phyloP scores from a whole-genome alignment of 2,329 filamentous ascomycete genomes.

The Ramularia endophylla region DNA sequence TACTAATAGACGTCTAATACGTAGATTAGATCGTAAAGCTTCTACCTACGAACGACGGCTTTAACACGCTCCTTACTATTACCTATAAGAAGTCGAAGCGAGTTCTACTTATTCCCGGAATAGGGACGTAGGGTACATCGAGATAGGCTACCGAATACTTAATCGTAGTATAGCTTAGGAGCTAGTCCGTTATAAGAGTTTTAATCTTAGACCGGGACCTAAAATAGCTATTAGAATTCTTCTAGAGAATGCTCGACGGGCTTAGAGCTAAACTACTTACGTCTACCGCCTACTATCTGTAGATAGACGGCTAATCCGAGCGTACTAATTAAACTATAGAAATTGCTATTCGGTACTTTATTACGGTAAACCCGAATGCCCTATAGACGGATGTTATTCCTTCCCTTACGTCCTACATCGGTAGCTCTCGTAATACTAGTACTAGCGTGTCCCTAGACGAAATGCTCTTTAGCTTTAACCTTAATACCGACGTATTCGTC shows the following conservation, averaged over 20 bases:
- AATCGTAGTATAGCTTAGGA: background rate
- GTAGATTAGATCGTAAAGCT: background rate
- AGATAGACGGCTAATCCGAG: conserved; percentile 4
- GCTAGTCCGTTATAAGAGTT: conserved; percentile 2
- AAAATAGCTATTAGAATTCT: conserved; percentile 3
- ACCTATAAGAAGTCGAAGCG: conserved; percentile 3
- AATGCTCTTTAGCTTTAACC: conserved; percentile 1
- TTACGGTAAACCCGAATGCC: background rate
- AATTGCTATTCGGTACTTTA: conserved; percentile 4
- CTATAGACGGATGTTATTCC: background rate
- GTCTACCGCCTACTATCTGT: conserved; percentile 3
- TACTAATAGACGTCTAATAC: background rate
- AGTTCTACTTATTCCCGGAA: conserved; percentile 1
- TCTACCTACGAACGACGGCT: background rate
- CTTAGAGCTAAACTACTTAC: conserved; percentile 2
- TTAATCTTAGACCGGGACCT: conserved; percentile 5
- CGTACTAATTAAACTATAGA: conserved; percentile 6
- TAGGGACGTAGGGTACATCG: background rate
- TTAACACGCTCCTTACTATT: background rate
- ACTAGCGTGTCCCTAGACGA: background rate
- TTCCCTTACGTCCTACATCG: background rate
- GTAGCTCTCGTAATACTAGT: conserved; percentile 1
- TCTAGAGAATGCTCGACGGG: background rate
- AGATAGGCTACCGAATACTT: conserved; percentile 2
- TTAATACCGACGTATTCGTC: background rate